A percentile compares a stretch with the other conserved stretches of the same genome.
Evolutionary conservation across 768 basidiomycete species (phyloP).

Genomic region (Trametopsis cervina): DNA sequence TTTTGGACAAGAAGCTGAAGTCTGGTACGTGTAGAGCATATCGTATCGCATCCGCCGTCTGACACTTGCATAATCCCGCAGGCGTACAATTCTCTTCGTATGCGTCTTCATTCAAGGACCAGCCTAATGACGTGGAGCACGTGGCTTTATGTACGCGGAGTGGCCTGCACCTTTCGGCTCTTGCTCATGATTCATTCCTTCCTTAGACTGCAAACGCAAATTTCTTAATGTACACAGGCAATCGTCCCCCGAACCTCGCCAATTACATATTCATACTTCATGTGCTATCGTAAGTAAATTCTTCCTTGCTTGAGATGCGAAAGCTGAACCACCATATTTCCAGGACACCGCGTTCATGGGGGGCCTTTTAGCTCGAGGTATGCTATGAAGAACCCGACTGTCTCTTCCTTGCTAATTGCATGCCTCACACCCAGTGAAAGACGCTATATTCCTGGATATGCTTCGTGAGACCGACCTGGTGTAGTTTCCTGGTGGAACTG

Average conservation of each 20-base stretch:
- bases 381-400: too few species aligned
- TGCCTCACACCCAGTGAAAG: background rate
- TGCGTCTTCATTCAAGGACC: constrained; percentile 46
- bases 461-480: background rate
- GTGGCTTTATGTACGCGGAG: constrained; percentile 52
- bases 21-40: constrained; percentile 10
- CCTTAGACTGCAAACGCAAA: constrained; percentile 43
- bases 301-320: too few species aligned
- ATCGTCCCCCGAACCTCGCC: constrained; percentile 38
- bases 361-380: constrained; percentile 10
- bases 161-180: too few species aligned
- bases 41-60: background rate
- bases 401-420: too few species aligned
- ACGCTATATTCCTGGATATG: background rate
- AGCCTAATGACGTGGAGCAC: constrained; percentile 42
- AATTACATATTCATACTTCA: constrained; percentile 47
- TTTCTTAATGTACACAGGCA: constrained; percentile 45
- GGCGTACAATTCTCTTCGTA: constrained; percentile 49
- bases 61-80: constrained; percentile 6
- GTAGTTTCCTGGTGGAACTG: background rate
- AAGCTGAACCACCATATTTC: too few species aligned
- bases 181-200: too few species aligned
- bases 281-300: constrained; percentile 46
- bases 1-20: constrained; percentile 46
- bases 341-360: constrained; percentile 8